Evolutionary conservation across 306 rosid genomes (phyloP), one percentile per base, ranked within the genome.

Genomic region (Inga leiocalycina): DNA sequence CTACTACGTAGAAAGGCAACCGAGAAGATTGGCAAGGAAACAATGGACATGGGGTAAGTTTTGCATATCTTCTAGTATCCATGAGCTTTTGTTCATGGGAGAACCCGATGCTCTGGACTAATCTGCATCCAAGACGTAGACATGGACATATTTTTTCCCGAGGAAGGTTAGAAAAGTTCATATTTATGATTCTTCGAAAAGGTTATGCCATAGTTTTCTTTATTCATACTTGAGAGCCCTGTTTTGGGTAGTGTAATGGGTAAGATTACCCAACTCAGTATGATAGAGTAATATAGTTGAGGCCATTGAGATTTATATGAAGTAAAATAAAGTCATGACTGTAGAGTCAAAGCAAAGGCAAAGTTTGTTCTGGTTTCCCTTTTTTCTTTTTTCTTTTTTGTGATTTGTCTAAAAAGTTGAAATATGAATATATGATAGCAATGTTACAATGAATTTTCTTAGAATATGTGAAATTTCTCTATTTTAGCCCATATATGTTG

Each of bases 1-100:
- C 85, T 84, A 45, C 69, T 85, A 10, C 84, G 87, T 56, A 88
- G 91, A 79, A 89, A 81, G 89, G 83, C 65, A 45, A 77, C 46
- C 4, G 75, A 80, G 77, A 84, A 74, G 61, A 34, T 3, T 48
- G 75, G 75, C 65, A 71, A 62, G 84, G 88, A 88, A 22, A 24
- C 34, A 61, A 61, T 10, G 34, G 67, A 24, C 34, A 6, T 22
- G 34, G 32, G 83, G 67, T 79, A 76, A 84, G 76, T 35, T 34
- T 71, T 76, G 77, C 71, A 49, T 61, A 68, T 75, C 61, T 51
- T 43, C 49, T 72, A 13, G 8, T 15, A 76, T 34, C 44, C 13
- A 7, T 76, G 67, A 19, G 66, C 11, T 52, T 84, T 85, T n/a
- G 76, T 78, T 71, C 48, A 39, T 61, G 76, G 80, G 67, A 80